phyloP scores from a whole-genome alignment of 1,139 yeast species.

The Pichia sp. region DNA sequence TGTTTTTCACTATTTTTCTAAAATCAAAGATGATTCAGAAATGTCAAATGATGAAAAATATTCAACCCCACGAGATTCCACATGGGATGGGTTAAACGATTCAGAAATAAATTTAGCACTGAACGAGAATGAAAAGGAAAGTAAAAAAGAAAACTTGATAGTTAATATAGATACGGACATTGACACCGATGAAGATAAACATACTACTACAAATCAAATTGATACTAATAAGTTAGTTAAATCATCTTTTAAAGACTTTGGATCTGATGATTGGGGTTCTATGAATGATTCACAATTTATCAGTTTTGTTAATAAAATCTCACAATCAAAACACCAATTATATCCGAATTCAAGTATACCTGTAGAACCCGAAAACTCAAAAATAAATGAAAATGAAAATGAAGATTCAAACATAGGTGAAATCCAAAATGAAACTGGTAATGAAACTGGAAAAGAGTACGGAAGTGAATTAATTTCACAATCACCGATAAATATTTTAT shows the following conservation, averaged over 20 bases:
- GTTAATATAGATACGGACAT: conserved; percentile 5
- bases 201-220: neutral
- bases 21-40: too few relatives aligned
- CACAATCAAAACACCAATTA: conserved; percentile 1
- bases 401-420: neutral
- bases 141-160: neutral
- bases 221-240: neutral
- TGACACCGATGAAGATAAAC: conserved; percentile 7
- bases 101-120: conserved; percentile 1
- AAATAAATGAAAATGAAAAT: neutral
- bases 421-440: too few relatives aligned
- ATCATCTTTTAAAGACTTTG: neutral
- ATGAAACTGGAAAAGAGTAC: too few relatives aligned
- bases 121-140: neutral
- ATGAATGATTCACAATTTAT: conserved; percentile 39
- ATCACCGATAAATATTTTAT: neutral
- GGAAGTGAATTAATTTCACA: neutral
- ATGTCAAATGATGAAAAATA: too few relatives aligned
- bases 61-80: neutral
- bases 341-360: neutral
- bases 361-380: conserved; percentile 19
- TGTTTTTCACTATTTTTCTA: too few relatives aligned
- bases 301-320: conserved; percentile 33
- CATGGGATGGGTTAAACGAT: conserved; percentile 7
- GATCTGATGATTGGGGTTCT: conserved; percentile 28